Evolutionary conservation across 2,329 filamentous ascomycete genomes (phyloP), one percentile per base, ranked within the genome.

Genomic region (Xylaria sp.): DNA sequence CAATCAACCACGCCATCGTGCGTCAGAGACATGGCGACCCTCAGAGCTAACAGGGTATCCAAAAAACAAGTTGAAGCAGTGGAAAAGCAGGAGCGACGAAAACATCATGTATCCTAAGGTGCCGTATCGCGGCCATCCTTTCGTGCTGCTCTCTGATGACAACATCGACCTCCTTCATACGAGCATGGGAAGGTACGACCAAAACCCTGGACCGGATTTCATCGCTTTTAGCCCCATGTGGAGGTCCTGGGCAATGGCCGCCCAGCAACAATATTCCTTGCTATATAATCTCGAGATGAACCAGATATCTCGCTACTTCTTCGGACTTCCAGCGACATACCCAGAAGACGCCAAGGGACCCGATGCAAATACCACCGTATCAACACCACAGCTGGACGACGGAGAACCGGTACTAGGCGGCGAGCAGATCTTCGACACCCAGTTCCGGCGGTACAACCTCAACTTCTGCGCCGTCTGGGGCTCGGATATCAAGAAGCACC

Each of bases 381-480:
- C 61, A 8, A 51, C 57, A 8, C 64, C 57, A 2, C 33, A 31
- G 25, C 47, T 23, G 9, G 28, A 31, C 2, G 21, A 61, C 2
- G 64, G 64, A 11, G n/a, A 47, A 12, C 57, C 58, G 2, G 40
- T 61, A 1, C 55, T 69, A 15, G 72, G 72, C 23, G 72, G 69
- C 45, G 72, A 74, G 67, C 73, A 75, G 64, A 73, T 74, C 33
- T 83, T 81, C 75, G 79, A 83, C 58, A 83, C 83, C 47, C 78
- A 82, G 15, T 82, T 80, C 28, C 76, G 78, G 54, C 77, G 82
- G 23, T 79, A 85, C 69, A 84, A 82, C 50, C 80, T 83, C 31
- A 84, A 85, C 67, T 83, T 87, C 65, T 76, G 83, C 43, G 82
- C 81, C 45, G 78, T 87, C 52, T 79, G 81, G 75, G 82, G 83